Base-by-base conservation (phyloP, 225 moss, liverwort and hornwort species). In the Physcomitrellopsis africana region DNA sequence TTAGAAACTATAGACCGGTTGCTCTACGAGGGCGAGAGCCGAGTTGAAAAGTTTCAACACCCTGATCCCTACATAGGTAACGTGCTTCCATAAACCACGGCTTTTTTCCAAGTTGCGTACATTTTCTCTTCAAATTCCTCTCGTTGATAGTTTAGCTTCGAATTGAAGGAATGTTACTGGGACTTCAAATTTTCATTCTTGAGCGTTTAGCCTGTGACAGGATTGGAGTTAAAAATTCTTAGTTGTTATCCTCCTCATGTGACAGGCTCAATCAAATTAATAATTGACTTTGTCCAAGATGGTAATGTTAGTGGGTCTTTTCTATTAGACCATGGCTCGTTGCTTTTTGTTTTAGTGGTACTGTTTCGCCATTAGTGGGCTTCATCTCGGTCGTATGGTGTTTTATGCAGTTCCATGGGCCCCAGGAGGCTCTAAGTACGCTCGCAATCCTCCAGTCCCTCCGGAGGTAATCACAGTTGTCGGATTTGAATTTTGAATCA, bases 361-460 rank as follows among this genome's bases (percentile, higher is more conserved):
- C 14, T 18, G 29, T 43, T 58, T 10, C 24, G 29, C 16, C 55
- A 72, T 12, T 22, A 41, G 2, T 52, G 15, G 17, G 60, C 8
- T 41, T 71, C 66, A 76, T 8, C 46, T 51, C 51, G 13, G 17
- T 29, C 53, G 16, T 65, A 37, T 60, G 45, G 8, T 70, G 52
- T n/a, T 55, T 51, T 55, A 32, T 80, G 86, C 89, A 96, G 96
- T 94, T 9, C 96, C 92, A 41, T 96, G 94, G 91, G 85, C 74
- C 81, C 83, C 92, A 48, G 96, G 96, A 68, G 94, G 96, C 61
- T 96, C 96, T 12, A 94, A 94, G 74, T 94, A 85, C 75, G 91
- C 88, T 14, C 92, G 96, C 49, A 96, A 85, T 87, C 94, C 94
- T 60, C 94, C 94, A 70, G 92, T 96, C 67, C 92, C 94, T 19